Base-by-base conservation (phyloP, 2,329 filamentous ascomycete genomes). In the Pochonia chlamydosporia region DNA sequence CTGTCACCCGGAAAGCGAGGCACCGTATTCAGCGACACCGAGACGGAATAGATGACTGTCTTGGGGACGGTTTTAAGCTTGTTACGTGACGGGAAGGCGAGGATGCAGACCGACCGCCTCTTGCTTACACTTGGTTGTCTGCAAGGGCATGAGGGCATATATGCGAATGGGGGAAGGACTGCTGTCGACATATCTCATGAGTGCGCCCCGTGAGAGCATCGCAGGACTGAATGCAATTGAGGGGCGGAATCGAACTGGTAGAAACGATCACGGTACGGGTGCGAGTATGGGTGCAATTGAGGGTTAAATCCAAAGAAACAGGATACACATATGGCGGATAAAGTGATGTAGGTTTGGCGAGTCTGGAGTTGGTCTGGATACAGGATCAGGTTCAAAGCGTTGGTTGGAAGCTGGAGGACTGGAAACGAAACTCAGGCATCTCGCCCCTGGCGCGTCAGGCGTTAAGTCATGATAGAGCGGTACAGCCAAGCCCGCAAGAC, bases 1-100 rank as follows among this genome's bases (percentile, higher is more conserved):
- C 54, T 65, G 30, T 67, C 70, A 9, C 65, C 70, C 3, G 63
- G 65, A 3, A 65, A 67, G 42, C 67, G 70, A 52, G 62, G 66
- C 36, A 68, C 62, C 13, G 64, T 63, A 11, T 61, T 68, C 30
- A 60, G 56, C 47, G 70, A 68, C 50, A 61, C 64, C 51, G 51
- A 55, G 46, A 52, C 53, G 53, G 54, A 60, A 52, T 61, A 63
- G 53, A 50, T 16, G 47, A 26, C 43, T 30, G 30, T 40, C 24
- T 44, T 33, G 35, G 44, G 47, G 36, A 44, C 39, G 48, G 44
- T 42, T 43, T 36, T 51, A 26, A 42, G 30, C 28, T 44, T 48
- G 44, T 28, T 49, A 8, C 43, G 35, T 3, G 10, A 43, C 40
- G 23, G 24, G 20, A 43, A 39, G 25, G 26, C 33, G 21, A 40